A percentile compares a stretch with the other conserved stretches of the same genome.
Conservation (phyloP, 352 stramenopile species). For the Globisporangium cederbergense region DNA sequence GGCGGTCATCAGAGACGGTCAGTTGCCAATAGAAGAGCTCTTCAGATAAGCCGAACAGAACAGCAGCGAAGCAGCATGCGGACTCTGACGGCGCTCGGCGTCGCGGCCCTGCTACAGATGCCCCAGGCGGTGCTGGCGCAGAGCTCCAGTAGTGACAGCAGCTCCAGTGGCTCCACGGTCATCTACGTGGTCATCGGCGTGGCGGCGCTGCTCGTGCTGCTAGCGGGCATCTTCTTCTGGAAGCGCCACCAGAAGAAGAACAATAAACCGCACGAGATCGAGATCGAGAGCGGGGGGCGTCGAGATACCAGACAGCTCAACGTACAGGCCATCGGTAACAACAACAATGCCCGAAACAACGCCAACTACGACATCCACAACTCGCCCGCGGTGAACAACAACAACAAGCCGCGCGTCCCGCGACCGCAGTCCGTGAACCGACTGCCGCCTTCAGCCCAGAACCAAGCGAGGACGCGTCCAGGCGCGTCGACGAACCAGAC, state of each 20-base stretch:
- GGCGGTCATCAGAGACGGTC: too few relatives aligned
- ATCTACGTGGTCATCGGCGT: slow-evolving; percentile 60
- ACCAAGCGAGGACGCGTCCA: neutral
- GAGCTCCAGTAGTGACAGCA: slow-evolving; percentile 16
- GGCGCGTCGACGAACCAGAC: neutral
- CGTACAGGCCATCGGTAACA: slow-evolving; percentile 5
- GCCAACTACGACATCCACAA: slow-evolving; percentile 18
- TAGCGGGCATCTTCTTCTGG: slow-evolving; percentile 49
- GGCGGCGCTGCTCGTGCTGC: slow-evolving; percentile 44
- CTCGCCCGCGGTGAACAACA: slow-evolving; percentile 15
- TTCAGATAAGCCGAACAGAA: neutral
- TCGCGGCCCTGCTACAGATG: slow-evolving; percentile 14
- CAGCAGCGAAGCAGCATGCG: neutral
- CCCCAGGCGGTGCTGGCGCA: slow-evolving; percentile 3
- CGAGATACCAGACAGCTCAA: neutral
- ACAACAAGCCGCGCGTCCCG: neutral
- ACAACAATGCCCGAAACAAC: slow-evolving; percentile 1
- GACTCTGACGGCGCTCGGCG: slow-evolving; percentile 7
- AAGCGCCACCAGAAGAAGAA: slow-evolving; percentile 35
- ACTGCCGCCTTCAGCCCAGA: neutral
- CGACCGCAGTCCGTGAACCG: neutral
- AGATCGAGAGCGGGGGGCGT: neutral
- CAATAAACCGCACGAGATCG: slow-evolving; percentile 11
- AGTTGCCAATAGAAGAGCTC: too few relatives aligned
- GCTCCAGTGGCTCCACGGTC: slow-evolving; percentile 34